phyloP scores from a whole-genome alignment of 345 rosid species.

The Pistacia vera region DNA sequence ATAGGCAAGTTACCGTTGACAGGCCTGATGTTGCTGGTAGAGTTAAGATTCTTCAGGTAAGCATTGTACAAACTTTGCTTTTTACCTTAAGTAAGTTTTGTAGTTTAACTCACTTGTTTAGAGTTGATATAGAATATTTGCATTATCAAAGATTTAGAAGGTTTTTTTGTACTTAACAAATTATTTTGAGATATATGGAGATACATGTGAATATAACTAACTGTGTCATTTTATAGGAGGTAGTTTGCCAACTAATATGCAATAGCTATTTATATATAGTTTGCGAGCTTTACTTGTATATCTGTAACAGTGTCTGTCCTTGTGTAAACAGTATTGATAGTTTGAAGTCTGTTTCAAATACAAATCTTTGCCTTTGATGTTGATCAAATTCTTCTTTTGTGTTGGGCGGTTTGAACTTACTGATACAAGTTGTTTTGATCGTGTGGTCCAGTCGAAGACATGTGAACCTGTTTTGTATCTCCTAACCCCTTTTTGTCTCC shows the following conservation, averaged over 20 bases:
- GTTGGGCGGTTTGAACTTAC: background rate
- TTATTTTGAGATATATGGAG: no score
- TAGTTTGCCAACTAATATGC: background rate
- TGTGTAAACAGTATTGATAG: background rate
- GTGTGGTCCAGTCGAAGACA: background rate
- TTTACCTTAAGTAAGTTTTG: background rate
- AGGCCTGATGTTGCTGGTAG: slow-evolving; percentile 96
- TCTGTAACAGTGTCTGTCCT: background rate
- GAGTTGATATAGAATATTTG: background rate
- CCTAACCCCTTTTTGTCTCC: background rate
- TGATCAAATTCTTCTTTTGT: no score
- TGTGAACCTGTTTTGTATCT: no score
- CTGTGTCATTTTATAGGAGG: background rate
- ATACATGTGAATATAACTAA: background rate
- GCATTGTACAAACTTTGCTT: slow-evolving; percentile 3
- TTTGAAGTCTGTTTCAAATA: background rate
- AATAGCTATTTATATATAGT: background rate
- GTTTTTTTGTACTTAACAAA: background rate
- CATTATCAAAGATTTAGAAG: background rate
- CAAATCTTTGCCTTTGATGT: background rate
- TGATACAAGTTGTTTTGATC: background rate
- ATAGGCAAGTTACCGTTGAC: slow-evolving; percentile 83
- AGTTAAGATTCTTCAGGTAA: slow-evolving; percentile 88
- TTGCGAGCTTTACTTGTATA: background rate
- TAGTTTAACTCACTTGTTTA: background rate